phyloP scores from a whole-genome alignment of 148 eudicot species.

The Chenopodium berlandieri region DNA sequence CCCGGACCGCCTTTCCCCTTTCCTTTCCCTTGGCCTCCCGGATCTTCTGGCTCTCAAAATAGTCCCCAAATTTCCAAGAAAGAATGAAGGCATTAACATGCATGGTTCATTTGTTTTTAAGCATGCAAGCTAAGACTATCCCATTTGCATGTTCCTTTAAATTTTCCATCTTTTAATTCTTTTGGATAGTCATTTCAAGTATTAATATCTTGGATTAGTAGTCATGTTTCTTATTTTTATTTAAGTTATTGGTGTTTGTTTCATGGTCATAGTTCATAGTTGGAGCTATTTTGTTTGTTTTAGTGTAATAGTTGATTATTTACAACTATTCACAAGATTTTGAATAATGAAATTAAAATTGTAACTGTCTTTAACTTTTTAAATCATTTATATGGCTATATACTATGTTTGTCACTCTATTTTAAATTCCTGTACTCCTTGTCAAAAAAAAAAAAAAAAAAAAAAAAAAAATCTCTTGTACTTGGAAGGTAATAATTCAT shows the following conservation, averaged over 20 bases:
- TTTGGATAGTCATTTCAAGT: not conserved
- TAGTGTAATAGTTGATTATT: not conserved
- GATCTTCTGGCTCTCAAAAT: not conserved
- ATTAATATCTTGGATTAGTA: not conserved
- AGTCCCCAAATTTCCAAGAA: not conserved
- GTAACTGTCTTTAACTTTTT: not conserved
- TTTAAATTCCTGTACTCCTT: too few species aligned
- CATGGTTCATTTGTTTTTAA: not conserved
- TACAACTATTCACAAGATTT: not conserved
- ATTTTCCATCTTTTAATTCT: not conserved
- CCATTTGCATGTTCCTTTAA: not conserved
- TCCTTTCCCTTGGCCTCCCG: conserved; percentile 20
- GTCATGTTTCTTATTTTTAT: not conserved
- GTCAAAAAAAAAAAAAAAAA: too few species aligned
- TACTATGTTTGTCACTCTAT: too few species aligned
- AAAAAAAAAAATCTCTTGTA: too few species aligned
- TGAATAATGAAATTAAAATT: not conserved
- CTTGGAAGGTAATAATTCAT: too few species aligned
- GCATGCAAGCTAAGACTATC: not conserved
- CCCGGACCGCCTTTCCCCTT: not conserved
- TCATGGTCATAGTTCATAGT: not conserved
- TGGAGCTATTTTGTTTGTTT: too few species aligned
- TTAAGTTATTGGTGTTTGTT: not conserved
- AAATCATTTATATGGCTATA: not conserved
- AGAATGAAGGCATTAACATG: not conserved